Conservation (phyloP, 2,329 filamentous ascomycete species). For the Tolypocladium album region DNA sequence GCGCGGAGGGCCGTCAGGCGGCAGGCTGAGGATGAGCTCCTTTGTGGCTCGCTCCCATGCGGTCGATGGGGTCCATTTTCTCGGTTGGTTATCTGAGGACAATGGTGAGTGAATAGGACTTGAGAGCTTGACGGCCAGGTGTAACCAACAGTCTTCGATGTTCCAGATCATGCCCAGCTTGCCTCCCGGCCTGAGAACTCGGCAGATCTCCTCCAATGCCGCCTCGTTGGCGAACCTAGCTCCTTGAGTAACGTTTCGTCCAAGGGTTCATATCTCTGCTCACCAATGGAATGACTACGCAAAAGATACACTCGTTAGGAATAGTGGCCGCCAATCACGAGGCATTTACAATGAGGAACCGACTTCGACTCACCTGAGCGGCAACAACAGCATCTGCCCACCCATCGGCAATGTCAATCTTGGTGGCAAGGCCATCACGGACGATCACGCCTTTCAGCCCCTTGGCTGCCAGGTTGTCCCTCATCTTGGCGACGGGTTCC, state of each 20-base stretch:
- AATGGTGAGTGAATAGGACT: background rate
- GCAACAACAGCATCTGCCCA: slow-evolving; percentile 56
- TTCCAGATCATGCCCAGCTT: slow-evolving; percentile 64
- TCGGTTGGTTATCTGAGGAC: slow-evolving; percentile 50
- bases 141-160: slow-evolving; percentile 52
- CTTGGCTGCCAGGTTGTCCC: slow-evolving; percentile 48
- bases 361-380: slow-evolving; percentile 46
- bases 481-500: slow-evolving; percentile 56
- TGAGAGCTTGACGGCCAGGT: background rate
- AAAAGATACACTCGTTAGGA: background rate
- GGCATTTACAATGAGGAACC: background rate
- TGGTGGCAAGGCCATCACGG: slow-evolving; percentile 45
- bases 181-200: slow-evolving; percentile 49
- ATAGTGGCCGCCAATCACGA: too few relatives aligned
- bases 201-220: slow-evolving; percentile 54
- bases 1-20: slow-evolving; percentile 46
- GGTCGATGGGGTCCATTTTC: slow-evolving; percentile 41
- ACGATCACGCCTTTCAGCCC: slow-evolving; percentile 42
- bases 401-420: slow-evolving; percentile 42
- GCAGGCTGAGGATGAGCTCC: slow-evolving; percentile 41
- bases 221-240: slow-evolving; percentile 56
- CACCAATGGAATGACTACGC: slow-evolving; percentile 44
- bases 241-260: background rate
- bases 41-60: slow-evolving; percentile 53
- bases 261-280: slow-evolving; percentile 6